Conservation (phyloP, 73 alveolate species). For the Strombidium stylifer region DNA sequence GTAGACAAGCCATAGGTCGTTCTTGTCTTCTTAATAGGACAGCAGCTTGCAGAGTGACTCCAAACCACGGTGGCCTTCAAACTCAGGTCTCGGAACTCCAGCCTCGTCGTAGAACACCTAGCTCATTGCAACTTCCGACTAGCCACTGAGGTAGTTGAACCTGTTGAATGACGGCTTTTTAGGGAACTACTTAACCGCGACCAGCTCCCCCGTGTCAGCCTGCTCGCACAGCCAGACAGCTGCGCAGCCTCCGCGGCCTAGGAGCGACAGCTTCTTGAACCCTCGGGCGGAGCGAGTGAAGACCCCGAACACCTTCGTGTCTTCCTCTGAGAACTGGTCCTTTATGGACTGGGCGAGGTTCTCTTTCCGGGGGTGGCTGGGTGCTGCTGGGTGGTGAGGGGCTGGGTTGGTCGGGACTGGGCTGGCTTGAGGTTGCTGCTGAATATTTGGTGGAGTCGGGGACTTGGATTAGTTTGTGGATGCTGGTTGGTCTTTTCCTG, state of each 20-base stretch:
- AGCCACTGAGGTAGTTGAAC: constrained; percentile 48
- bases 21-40: constrained; percentile 50
- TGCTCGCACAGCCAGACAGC: constrained; percentile 69
- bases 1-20: constrained; percentile 59
- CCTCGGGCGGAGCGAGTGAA: too few species aligned
- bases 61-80: constrained; percentile 25
- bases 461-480: too few species aligned
- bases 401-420: too few species aligned
- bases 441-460: too few species aligned
- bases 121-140: constrained; percentile 12
- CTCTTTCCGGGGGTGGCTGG: too few species aligned
- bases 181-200: constrained; percentile 71
- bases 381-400: too few species aligned
- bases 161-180: constrained; percentile 17
- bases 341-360: too few species aligned
- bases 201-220: constrained; percentile 24
- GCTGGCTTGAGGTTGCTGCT: too few species aligned
- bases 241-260: constrained; percentile 86
- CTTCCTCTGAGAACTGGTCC: too few species aligned
- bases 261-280: constrained; percentile 26
- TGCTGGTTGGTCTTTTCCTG: too few species aligned
- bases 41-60: constrained; percentile 24
- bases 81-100: constrained; percentile 22
- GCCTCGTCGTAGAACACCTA: neutral
- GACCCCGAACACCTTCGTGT: too few species aligned